These are phyloP conservation scores for Actinomortierella wolfii DNA, from an alignment of 371 early-diverging fungal species.

Conservation along the genomic window DNA sequence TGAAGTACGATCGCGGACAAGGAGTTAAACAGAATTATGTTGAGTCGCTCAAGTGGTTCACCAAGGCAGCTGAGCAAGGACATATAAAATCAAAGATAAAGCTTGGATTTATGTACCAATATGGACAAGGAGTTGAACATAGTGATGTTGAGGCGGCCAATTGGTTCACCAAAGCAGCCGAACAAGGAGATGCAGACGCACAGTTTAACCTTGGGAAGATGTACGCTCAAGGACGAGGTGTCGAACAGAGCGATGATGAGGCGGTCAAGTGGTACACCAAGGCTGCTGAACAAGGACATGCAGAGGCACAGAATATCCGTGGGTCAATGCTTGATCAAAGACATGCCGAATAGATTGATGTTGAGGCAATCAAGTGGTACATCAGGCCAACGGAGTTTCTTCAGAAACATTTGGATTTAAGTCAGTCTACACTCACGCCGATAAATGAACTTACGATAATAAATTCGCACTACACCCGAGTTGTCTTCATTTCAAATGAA, in stretches of 20 bases:
- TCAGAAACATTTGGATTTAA: too few relatives aligned
- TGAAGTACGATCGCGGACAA: conserved; percentile 85
- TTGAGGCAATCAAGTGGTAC: too few relatives aligned
- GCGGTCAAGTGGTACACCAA: conserved; percentile 61
- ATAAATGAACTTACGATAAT: too few relatives aligned
- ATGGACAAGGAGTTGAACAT: conserved; percentile 73
- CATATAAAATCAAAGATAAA: conserved; percentile 82
- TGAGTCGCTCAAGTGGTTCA: conserved; percentile 75
- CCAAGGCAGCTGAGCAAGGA: conserved; percentile 64
- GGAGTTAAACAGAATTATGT: conserved; percentile 66
- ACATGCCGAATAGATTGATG: too few relatives aligned
- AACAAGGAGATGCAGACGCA: conserved; percentile 82
- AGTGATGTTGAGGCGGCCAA: conserved; percentile 58
- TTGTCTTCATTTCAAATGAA: too few relatives aligned
- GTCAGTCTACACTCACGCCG: too few relatives aligned
- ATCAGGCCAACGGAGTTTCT: too few relatives aligned
- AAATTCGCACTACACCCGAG: too few relatives aligned
- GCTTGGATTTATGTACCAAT: conserved; percentile 77
- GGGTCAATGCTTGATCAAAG: too few relatives aligned
- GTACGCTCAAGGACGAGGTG: conserved; percentile 79
- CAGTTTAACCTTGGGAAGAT: conserved; percentile 89
- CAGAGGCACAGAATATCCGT: conserved; percentile 45
- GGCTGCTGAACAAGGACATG: conserved; percentile 50
- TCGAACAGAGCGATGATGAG: conserved; percentile 53
- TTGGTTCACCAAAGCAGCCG: conserved; percentile 81